A percentile compares a stretch with the other conserved stretches of the same genome.
Conservation (phyloP, 2,329 filamentous ascomycete genomes). For the Verticillium klebahnii region DNA sequence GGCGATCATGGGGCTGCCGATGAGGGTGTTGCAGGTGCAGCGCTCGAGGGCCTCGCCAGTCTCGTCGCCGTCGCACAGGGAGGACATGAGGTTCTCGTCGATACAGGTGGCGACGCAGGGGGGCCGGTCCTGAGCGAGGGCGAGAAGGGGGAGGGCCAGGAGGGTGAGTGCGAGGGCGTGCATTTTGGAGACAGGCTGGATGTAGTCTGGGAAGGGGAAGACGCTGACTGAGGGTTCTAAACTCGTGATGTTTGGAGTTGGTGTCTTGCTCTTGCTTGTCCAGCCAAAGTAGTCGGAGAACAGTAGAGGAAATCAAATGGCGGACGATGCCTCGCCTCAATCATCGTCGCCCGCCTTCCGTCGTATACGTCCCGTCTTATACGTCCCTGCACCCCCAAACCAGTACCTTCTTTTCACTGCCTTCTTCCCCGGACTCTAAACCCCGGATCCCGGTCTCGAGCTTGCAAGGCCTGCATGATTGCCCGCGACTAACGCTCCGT, state of each 20-base stretch:
- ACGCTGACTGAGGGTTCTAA: neutral
- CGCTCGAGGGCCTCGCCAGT: conserved; percentile 4
- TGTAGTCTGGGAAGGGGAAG: too few species aligned
- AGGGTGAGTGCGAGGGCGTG: neutral
- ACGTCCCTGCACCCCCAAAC: neutral
- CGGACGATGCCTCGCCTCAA: too few species aligned
- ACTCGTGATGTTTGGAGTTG: neutral
- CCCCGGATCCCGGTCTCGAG: neutral
- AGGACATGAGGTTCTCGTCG: conserved; percentile 3
- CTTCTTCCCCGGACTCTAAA: neutral
- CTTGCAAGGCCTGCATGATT: neutral
- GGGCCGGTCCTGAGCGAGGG: neutral
- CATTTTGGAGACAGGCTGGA: neutral
- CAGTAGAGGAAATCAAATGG: too few species aligned
- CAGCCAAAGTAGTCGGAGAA: too few species aligned
- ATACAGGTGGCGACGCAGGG: conserved; percentile 4
- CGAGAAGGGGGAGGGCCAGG: neutral
- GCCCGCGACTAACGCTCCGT: neutral
- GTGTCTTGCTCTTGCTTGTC: neutral
- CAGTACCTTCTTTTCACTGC: neutral
- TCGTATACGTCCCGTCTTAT: neutral
- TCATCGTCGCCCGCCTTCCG: neutral
- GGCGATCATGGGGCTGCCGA: conserved; percentile 3
- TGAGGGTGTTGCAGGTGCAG: conserved; percentile 6
- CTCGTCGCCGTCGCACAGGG: conserved; percentile 10